Conservation (phyloP, 2,329 filamentous ascomycete genomes). For the Anthostomella pinea region DNA sequence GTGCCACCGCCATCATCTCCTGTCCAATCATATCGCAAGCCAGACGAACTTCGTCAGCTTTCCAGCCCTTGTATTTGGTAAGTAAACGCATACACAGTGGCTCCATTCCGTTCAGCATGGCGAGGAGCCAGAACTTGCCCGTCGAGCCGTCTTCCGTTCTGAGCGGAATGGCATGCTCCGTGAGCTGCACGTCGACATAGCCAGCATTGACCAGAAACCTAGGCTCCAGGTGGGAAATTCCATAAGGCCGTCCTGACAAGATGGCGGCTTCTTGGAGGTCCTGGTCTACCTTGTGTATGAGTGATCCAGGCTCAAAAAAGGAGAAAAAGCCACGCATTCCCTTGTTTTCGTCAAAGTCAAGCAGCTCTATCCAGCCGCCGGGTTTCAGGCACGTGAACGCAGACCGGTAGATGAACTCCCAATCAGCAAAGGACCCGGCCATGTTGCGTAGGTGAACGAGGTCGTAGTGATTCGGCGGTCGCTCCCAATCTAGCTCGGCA, state of each 20-base stretch:
- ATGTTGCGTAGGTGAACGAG: slow-evolving; percentile 56
- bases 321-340: slow-evolving; percentile 35
- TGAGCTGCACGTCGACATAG: slow-evolving; percentile 49
- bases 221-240: slow-evolving; percentile 44
- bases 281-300: slow-evolving; percentile 40
- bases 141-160: slow-evolving; percentile 43
- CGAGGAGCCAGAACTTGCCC: slow-evolving; percentile 53
- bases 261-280: slow-evolving; percentile 44
- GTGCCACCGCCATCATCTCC: slow-evolving; percentile 48
- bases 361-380: slow-evolving; percentile 55
- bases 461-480: slow-evolving; percentile 50
- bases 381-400: slow-evolving; percentile 52
- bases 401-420: slow-evolving; percentile 52
- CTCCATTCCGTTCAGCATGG: slow-evolving; percentile 50
- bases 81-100: slow-evolving; percentile 47
- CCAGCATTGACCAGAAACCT: slow-evolving; percentile 45
- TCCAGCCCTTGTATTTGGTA: slow-evolving; percentile 53
- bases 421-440: slow-evolving; percentile 55
- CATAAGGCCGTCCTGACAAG: slow-evolving; percentile 44
- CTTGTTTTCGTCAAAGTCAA: slow-evolving; percentile 51
- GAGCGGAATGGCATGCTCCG: slow-evolving; percentile 48
- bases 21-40: slow-evolving; percentile 46
- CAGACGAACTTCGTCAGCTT: slow-evolving; percentile 44
- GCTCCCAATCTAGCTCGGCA: slow-evolving; percentile 57
- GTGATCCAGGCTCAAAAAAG: slow-evolving; percentile 43